These are phyloP conservation scores for Solanum chilense DNA, from an alignment of 257 asterid species.

Conservation along the genomic window DNA sequence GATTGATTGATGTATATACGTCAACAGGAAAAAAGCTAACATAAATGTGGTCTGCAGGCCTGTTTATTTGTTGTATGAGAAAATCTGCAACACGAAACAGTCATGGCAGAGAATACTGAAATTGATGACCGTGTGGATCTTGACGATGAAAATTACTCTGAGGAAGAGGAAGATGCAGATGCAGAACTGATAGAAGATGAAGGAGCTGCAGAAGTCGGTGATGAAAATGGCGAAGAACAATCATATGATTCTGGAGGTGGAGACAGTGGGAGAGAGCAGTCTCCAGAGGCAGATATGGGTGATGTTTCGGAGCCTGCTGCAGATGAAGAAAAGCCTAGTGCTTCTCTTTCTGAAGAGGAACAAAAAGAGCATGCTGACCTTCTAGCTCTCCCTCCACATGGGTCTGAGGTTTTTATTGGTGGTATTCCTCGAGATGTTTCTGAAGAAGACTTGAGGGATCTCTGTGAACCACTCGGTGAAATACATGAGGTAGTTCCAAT, in stretches of 20 bases:
- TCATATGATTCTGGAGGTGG: constrained; percentile 42
- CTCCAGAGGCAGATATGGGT: constrained; percentile 30
- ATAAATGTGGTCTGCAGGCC: constrained; percentile 47
- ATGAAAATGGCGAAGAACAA: constrained; percentile 50
- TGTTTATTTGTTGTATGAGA: constrained; percentile 34
- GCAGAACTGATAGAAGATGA: constrained; percentile 75
- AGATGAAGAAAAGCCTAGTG: constrained; percentile 29
- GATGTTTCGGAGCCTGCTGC: constrained; percentile 26
- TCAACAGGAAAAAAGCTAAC: background rate
- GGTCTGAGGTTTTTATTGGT: constrained; percentile 90
- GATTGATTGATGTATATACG: background rate
- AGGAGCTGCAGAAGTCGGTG: constrained; percentile 50
- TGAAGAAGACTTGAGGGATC: constrained; percentile 73
- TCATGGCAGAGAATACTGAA: constrained; percentile 76
- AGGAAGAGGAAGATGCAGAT: constrained; percentile 68
- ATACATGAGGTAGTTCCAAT: constrained; percentile 55
- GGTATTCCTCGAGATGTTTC: constrained; percentile 80
- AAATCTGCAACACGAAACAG: constrained; percentile 21
- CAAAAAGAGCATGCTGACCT: constrained; percentile 48
- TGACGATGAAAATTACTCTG: constrained; percentile 77
- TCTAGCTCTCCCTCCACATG: constrained; percentile 85
- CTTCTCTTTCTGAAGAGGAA: constrained; percentile 25
- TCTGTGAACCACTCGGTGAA: constrained; percentile 73
- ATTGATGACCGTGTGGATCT: constrained; percentile 85
- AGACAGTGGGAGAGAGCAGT: constrained; percentile 47